Evolutionary conservation across 2,329 filamentous ascomycete species (phyloP).

Genomic region (Colletotrichum sp.): DNA sequence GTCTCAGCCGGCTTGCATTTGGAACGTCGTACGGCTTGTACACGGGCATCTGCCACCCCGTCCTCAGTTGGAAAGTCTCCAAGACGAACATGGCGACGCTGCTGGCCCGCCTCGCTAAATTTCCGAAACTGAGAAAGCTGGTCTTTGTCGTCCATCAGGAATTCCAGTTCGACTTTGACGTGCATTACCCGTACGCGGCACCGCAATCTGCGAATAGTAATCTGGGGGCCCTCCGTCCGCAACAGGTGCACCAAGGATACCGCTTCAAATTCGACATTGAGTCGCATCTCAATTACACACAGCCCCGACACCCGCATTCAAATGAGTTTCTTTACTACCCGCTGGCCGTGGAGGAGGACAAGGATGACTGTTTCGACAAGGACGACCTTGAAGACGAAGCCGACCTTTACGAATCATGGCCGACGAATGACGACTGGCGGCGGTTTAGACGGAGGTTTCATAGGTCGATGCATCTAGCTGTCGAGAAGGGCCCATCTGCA

Average conservation of each 20-base stretch:
- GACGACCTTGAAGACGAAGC: slow-evolving; percentile 25
- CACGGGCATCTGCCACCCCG: slow-evolving; percentile 48
- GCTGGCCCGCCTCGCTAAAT: slow-evolving; percentile 43
- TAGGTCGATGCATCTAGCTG: slow-evolving; percentile 30
- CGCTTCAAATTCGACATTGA: slow-evolving; percentile 53
- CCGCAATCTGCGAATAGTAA: not conserved
- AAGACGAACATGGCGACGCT: slow-evolving; percentile 48
- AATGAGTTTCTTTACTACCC: slow-evolving; percentile 44
- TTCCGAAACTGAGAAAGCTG: slow-evolving; percentile 42
- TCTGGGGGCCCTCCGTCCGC: slow-evolving; percentile 31
- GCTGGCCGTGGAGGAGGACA: slow-evolving; percentile 33
- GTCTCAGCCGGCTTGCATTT: slow-evolving; percentile 44
- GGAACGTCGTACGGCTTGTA: slow-evolving; percentile 52
- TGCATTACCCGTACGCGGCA: slow-evolving; percentile 27
- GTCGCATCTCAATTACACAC: slow-evolving; percentile 47
- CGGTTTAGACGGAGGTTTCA: slow-evolving; percentile 38
- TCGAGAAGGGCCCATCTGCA: slow-evolving; percentile 33
- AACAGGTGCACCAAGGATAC: slow-evolving; percentile 49
- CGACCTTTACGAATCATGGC: slow-evolving; percentile 40
- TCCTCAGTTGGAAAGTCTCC: slow-evolving; percentile 48
- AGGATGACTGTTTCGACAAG: slow-evolving; percentile 26
- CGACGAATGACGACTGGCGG: slow-evolving; percentile 44
- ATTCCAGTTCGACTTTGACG: slow-evolving; percentile 49
- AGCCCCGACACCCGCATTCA: slow-evolving; percentile 44
- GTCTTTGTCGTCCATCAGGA: slow-evolving; percentile 53